These are phyloP conservation scores for Lentinula detonsa DNA, from an alignment of 768 basidiomycete species.

Conservation along the genomic window DNA sequence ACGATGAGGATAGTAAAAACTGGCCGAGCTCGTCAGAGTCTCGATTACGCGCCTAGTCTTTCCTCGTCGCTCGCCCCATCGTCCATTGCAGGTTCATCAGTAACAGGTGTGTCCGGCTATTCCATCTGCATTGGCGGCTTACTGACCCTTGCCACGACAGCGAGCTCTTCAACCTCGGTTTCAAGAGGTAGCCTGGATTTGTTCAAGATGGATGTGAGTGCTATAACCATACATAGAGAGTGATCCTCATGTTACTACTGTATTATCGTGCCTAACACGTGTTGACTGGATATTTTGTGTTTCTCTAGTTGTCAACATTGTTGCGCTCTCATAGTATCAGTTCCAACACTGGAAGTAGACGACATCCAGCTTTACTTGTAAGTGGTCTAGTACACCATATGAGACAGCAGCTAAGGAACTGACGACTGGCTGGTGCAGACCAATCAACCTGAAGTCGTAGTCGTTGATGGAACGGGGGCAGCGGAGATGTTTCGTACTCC, in stretches of 20 bases:
- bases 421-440: not conserved
- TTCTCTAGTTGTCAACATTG: constrained; percentile 31
- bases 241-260: constrained; percentile 10
- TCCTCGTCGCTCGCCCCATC: constrained; percentile 6
- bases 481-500: constrained; percentile 17
- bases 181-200: constrained; percentile 18
- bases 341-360: not conserved
- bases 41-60: constrained; percentile 9
- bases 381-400: not conserved
- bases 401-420: not conserved
- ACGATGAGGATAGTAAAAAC: not conserved
- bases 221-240: constrained; percentile 6
- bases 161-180: constrained; percentile 2
- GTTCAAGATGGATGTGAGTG: constrained; percentile 27
- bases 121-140: not conserved
- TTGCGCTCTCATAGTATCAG: constrained; percentile 29
- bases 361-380: not conserved
- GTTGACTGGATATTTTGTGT: constrained; percentile 19
- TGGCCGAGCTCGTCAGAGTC: constrained; percentile 4
- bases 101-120: not conserved
- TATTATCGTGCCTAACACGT: constrained; percentile 43
- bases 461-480: constrained; percentile 25
- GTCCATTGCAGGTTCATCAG: not conserved
- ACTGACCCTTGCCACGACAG: constrained; percentile 3
- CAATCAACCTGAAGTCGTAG: constrained; percentile 13